phyloP scores from a whole-genome alignment of 2,329 filamentous ascomycete genomes.

The Grosmannia serpens region DNA sequence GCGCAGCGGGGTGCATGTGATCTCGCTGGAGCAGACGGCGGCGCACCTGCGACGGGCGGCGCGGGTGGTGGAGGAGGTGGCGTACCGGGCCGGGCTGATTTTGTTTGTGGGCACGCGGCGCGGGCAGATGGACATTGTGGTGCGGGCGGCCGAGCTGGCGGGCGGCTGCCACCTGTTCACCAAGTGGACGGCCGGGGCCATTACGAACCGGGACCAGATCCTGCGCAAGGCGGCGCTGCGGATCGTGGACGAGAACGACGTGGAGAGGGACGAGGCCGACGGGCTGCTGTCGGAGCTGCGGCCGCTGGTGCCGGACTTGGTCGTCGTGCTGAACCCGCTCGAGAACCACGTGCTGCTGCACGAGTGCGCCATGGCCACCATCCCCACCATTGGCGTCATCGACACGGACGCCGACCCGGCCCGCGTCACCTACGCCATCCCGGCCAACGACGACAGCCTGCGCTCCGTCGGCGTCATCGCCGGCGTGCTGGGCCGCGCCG shows the following conservation, averaged over 20 bases:
- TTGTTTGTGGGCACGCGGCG: conserved; percentile 82
- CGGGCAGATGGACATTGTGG: conserved; percentile 71
- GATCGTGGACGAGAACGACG: conserved; percentile 63
- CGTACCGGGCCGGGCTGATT: conserved; percentile 70
- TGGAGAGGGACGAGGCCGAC: conserved; percentile 39
- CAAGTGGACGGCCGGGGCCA: conserved; percentile 81
- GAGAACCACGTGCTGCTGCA: conserved; percentile 87
- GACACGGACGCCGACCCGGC: conserved; percentile 89
- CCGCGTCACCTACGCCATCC: conserved; percentile 93
- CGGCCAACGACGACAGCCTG: conserved; percentile 91
- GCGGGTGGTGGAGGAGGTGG: conserved; percentile 81
- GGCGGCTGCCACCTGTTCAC: conserved; percentile 81
- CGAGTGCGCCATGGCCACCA: conserved; percentile 77
- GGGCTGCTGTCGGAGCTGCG: conserved; percentile 18
- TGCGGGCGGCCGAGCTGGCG: conserved; percentile 67
- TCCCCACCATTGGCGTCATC: conserved; percentile 89
- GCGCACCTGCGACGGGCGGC: conserved; percentile 85
- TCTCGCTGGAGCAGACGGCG: conserved; percentile 79
- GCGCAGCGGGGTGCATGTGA: conserved; percentile 81
- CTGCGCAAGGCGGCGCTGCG: conserved; percentile 57
- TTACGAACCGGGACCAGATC: conserved; percentile 89
- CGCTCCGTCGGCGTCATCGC: conserved; percentile 72
- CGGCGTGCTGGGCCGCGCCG: conserved; percentile 75
- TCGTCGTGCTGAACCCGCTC: conserved; percentile 82
- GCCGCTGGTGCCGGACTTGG: conserved; percentile 73